These are phyloP conservation scores for Hirsutella rhossiliensis DNA, from an alignment of 2,329 filamentous ascomycete species.

Conservation along the genomic window DNA sequence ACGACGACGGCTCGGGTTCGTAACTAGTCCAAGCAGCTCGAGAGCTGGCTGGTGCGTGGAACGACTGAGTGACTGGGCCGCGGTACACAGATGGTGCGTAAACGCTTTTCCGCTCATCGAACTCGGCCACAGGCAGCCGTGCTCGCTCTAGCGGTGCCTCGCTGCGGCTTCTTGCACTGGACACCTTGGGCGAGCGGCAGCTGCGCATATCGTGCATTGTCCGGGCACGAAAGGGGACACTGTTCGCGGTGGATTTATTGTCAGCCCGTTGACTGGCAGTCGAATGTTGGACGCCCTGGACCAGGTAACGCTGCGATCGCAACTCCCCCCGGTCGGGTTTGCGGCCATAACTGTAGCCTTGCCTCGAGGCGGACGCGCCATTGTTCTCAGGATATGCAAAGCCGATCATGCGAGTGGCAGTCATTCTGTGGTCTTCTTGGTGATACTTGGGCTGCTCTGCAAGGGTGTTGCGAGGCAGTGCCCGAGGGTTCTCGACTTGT, in stretches of 20 bases:
- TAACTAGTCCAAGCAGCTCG: neutral
- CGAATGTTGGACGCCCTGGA: neutral
- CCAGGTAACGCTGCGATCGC: neutral
- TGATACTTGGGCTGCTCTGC: conserved; percentile 5
- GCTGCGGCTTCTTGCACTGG: neutral
- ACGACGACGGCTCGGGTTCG: neutral
- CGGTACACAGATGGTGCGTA: neutral
- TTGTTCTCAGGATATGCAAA: neutral
- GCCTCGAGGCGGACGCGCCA: neutral
- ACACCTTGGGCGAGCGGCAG: neutral
- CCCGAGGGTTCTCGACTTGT: neutral
- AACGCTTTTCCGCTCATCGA: neutral
- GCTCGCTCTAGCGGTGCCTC: neutral
- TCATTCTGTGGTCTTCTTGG: conserved; percentile 2
- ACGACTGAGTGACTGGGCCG: neutral
- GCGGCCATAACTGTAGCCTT: neutral
- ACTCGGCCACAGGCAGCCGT: neutral
- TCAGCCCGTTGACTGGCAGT: neutral
- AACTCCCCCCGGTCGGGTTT: neutral
- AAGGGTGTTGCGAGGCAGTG: neutral
- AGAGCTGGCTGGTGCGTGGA: neutral
- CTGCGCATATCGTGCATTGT: neutral
- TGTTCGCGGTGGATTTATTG: neutral
- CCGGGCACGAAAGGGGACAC: neutral
- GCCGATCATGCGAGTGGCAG: neutral